Evolutionary conservation across 768 basidiomycete genomes (phyloP).

Genomic region (Ramaria sp.): DNA sequence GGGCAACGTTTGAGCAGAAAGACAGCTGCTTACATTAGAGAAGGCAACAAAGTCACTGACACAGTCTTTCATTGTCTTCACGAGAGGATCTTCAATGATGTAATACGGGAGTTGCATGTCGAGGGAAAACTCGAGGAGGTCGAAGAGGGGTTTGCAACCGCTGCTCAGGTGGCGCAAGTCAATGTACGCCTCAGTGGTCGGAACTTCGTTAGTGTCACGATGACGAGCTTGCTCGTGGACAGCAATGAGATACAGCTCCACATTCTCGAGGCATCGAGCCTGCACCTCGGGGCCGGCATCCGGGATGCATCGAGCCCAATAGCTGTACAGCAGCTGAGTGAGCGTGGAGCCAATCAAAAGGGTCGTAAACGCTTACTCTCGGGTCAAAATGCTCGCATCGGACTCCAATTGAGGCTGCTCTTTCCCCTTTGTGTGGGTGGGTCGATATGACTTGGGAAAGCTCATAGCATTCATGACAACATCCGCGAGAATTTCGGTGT

Average conservation of each 20-base stretch:
- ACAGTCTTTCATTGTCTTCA: conserved; percentile 34
- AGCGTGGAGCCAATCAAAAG: neutral
- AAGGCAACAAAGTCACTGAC: conserved; percentile 43
- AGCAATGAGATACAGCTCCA: conserved; percentile 22
- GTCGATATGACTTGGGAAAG: conserved; percentile 18
- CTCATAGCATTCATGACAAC: conserved; percentile 21
- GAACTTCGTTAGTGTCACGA: conserved; percentile 22
- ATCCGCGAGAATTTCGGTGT: conserved; percentile 15
- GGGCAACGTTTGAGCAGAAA: neutral
- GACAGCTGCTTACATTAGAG: conserved; percentile 26
- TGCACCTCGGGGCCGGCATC: conserved; percentile 30
- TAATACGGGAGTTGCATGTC: conserved; percentile 42
- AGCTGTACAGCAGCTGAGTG: conserved; percentile 18
- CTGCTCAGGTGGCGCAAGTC: conserved; percentile 41
- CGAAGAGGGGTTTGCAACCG: conserved; percentile 40
- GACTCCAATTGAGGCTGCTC: conserved; percentile 20
- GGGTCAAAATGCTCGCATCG: conserved; percentile 21
- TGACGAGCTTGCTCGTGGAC: conserved; percentile 22
- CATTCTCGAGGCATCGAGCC: conserved; percentile 21
- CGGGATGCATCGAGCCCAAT: conserved; percentile 27
- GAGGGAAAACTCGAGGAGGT: conserved; percentile 44
- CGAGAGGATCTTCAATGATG: conserved; percentile 38
- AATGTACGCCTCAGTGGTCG: conserved; percentile 44
- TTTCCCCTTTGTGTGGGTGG: conserved; percentile 11
- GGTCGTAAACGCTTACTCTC: conserved; percentile 18